These are phyloP conservation scores for Fusarium sp. DNA, from an alignment of 2,329 filamentous ascomycete genomes.

Conservation along the genomic window DNA sequence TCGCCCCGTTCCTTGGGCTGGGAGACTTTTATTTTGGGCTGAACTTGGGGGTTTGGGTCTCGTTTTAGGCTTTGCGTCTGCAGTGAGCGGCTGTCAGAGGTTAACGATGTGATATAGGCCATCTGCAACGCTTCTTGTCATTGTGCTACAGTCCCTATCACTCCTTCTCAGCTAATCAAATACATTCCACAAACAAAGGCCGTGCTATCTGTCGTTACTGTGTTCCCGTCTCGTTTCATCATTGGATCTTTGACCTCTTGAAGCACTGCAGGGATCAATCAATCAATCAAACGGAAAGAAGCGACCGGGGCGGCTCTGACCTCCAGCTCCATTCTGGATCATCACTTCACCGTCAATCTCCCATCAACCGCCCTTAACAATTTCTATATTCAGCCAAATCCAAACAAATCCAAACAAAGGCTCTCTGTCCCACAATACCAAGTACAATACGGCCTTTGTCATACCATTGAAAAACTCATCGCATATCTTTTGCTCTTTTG, in stretches of 20 bases:
- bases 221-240: conserved; percentile 26
- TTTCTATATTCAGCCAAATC: conserved; percentile 17
- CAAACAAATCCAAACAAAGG: conserved; percentile 1
- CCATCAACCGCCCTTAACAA: conserved; percentile 18
- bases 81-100: conserved; percentile 2
- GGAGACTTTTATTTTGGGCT: conserved; percentile 17
- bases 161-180: conserved; percentile 11
- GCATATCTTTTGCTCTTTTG: conserved; percentile 23
- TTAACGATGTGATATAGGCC: neutral
- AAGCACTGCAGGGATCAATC: conserved; percentile 26
- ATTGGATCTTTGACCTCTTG: conserved; percentile 23
- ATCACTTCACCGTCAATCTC: conserved; percentile 39
- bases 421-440: conserved; percentile 24
- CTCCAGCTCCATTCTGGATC: conserved; percentile 7
- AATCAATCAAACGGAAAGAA: conserved; percentile 23
- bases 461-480: conserved; percentile 28
- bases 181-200: neutral
- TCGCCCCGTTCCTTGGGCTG: conserved; percentile 25
- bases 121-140: neutral
- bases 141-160: neutral
- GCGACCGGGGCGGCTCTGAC: conserved; percentile 23
- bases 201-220: conserved; percentile 1
- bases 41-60: neutral
- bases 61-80: conserved; percentile 22
- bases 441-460: conserved; percentile 2